These are phyloP conservation scores for Pseudonectria foliicola DNA, from an alignment of 2,329 filamentous ascomycete species.

Conservation along the genomic window DNA sequence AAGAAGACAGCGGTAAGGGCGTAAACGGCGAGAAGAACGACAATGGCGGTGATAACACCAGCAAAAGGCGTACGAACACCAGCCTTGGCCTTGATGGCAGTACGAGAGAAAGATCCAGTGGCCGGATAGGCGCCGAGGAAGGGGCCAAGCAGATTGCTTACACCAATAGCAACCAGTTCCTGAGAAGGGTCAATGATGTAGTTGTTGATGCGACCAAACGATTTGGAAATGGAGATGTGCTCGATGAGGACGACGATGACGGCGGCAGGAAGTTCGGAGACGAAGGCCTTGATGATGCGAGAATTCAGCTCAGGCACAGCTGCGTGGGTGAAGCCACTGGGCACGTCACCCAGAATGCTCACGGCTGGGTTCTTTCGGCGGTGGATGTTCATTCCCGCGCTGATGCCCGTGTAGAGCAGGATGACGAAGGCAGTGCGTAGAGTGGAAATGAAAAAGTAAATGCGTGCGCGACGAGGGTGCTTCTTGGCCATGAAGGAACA, in stretches of 20 bases:
- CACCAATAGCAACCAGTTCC: conserved; percentile 70
- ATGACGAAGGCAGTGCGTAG: conserved; percentile 76
- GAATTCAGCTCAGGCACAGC: conserved; percentile 56
- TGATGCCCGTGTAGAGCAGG: conserved; percentile 70
- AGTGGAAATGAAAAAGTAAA: conserved; percentile 73
- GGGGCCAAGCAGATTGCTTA: conserved; percentile 66
- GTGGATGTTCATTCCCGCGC: conserved; percentile 61
- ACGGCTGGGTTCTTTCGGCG: conserved; percentile 51
- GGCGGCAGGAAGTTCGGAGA: conserved; percentile 60
- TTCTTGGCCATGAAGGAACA: conserved; percentile 60
- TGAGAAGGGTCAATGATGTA: conserved; percentile 76
- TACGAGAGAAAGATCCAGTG: conserved; percentile 84
- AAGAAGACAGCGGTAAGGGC: conserved; percentile 77
- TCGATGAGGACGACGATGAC: conserved; percentile 75
- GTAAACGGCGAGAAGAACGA: conserved; percentile 80
- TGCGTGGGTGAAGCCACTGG: conserved; percentile 67
- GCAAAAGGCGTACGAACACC: conserved; percentile 82
- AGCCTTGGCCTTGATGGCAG: conserved; percentile 90
- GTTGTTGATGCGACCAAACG: conserved; percentile 73
- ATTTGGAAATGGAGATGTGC: conserved; percentile 78
- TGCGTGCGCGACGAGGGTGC: conserved; percentile 58
- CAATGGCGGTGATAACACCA: conserved; percentile 73
- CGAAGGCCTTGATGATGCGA: conserved; percentile 55
- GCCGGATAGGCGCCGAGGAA: conserved; percentile 80
- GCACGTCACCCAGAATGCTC: conserved; percentile 59